phyloP scores from a whole-genome alignment of 768 basidiomycete genomes.

The Tulasnella sp. region DNA sequence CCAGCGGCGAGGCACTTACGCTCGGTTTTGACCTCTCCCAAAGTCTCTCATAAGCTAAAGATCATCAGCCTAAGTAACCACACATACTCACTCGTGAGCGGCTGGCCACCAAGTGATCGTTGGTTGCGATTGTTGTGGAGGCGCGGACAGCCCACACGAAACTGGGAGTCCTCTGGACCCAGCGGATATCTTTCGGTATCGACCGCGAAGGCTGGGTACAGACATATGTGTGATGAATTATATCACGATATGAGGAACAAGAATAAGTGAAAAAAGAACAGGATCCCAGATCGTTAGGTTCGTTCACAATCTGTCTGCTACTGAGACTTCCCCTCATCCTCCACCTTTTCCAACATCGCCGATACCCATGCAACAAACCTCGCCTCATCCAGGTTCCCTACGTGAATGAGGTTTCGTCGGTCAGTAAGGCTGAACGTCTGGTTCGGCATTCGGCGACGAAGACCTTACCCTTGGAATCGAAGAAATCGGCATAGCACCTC shows the following conservation, averaged over 20 bases:
- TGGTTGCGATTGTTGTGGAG: neutral
- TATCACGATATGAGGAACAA: neutral
- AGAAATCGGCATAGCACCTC: constrained; percentile 65
- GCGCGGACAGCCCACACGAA: neutral
- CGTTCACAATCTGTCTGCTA: neutral
- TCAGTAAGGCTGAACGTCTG: no score
- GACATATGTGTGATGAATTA: neutral
- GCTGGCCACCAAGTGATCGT: neutral
- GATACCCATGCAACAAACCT: constrained; percentile 76
- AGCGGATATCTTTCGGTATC: neutral
- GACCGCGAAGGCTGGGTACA: neutral
- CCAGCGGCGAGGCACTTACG: no score
- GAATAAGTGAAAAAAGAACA: neutral
- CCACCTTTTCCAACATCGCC: constrained; percentile 38
- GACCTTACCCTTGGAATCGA: constrained; percentile 63
- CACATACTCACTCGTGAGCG: neutral
- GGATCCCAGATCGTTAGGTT: neutral
- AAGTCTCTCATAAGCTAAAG: neutral
- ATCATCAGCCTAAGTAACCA: neutral
- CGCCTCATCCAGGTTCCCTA: constrained; percentile 60
- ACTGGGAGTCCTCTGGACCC: neutral
- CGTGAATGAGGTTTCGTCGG: neutral
- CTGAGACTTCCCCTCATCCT: constrained; percentile 8
- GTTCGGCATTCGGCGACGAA: neutral
- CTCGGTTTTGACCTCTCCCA: neutral